A percentile compares a stretch with the other conserved stretches of the same genome.
Conservation (phyloP, 2,329 filamentous ascomycete species). For the Corniculantispora saksenae region DNA sequence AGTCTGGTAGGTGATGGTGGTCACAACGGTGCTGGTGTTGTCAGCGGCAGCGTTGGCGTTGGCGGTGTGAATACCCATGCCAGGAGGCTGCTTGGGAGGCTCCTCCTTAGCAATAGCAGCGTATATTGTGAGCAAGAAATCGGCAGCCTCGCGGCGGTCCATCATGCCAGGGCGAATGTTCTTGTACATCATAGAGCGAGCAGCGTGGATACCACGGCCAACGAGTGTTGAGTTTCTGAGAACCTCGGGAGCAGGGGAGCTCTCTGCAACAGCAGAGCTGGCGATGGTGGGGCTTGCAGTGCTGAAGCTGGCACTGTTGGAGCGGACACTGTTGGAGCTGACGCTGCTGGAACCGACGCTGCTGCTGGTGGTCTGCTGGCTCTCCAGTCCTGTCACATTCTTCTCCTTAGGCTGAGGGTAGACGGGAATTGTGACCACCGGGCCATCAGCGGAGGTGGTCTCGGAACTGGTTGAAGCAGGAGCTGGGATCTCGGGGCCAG, state of each 20-base stretch:
- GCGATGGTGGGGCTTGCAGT: no score
- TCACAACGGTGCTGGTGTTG: slow-evolving; percentile 14
- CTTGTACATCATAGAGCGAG: slow-evolving; percentile 14
- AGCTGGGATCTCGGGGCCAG: not conserved
- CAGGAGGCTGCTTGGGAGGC: slow-evolving; percentile 36
- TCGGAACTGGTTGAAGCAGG: not conserved
- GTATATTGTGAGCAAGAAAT: slow-evolving; percentile 46
- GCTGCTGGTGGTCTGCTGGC: not conserved
- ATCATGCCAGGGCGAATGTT: slow-evolving; percentile 19
- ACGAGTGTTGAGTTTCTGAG: not conserved
- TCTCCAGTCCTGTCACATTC: not conserved
- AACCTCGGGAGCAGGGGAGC: not conserved
- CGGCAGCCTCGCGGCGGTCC: slow-evolving; percentile 30
- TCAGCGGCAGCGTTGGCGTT: not conserved
- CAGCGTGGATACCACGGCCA: not conserved
- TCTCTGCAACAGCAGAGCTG: not conserved
- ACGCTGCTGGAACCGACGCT: not conserved
- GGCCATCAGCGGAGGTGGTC: not conserved
- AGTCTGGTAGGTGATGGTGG: slow-evolving; percentile 17
- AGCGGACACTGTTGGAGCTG: not conserved
- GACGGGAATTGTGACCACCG: slow-evolving; percentile 6
- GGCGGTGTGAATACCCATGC: slow-evolving; percentile 25
- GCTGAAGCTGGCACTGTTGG: no score
- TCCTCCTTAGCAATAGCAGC: slow-evolving; percentile 34
- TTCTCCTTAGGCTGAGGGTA: not conserved